phyloP scores from a whole-genome alignment of 2,329 filamentous ascomycete genomes.

The Aspergillus sp. region DNA sequence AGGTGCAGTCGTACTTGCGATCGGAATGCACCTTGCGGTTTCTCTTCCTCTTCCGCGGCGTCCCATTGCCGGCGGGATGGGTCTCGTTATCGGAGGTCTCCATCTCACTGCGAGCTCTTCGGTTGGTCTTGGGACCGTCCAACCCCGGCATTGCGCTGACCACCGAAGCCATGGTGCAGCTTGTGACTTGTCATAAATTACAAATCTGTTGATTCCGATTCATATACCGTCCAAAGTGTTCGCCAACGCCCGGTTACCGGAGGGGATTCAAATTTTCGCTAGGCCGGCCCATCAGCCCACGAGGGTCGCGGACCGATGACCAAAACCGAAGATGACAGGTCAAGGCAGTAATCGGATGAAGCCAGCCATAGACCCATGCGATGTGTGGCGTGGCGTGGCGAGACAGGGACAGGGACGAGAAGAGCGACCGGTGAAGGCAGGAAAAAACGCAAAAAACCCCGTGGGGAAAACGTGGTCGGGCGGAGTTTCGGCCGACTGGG shows the following conservation, averaged over 20 bases:
- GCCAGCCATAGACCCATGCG: neutral
- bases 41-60: constrained; percentile 28
- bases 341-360: neutral
- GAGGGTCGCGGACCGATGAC: neutral
- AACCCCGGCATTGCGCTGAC: constrained; percentile 21
- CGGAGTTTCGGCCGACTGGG: neutral
- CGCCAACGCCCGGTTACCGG: neutral
- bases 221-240: neutral
- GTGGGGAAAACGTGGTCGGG: neutral
- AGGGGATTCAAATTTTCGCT: neutral
- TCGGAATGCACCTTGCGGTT: constrained; percentile 47
- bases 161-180: constrained; percentile 21
- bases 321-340: neutral
- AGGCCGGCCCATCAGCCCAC: neutral
- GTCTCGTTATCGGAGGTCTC: constrained; percentile 16
- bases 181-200: neutral
- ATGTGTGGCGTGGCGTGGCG: neutral
- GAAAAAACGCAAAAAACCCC: neutral
- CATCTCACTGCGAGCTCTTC: constrained; percentile 7
- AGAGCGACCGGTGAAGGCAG: neutral
- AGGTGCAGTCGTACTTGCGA: constrained; percentile 72
- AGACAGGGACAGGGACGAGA: neutral
- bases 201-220: neutral
- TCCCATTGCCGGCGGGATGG: constrained; percentile 9
- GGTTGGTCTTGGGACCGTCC: constrained; percentile 9